Evolutionary conservation across 1,284 basidiomycete species (phyloP), one percentile per base, ranked within the genome.

Genomic region (Rhizoctonia solani): DNA sequence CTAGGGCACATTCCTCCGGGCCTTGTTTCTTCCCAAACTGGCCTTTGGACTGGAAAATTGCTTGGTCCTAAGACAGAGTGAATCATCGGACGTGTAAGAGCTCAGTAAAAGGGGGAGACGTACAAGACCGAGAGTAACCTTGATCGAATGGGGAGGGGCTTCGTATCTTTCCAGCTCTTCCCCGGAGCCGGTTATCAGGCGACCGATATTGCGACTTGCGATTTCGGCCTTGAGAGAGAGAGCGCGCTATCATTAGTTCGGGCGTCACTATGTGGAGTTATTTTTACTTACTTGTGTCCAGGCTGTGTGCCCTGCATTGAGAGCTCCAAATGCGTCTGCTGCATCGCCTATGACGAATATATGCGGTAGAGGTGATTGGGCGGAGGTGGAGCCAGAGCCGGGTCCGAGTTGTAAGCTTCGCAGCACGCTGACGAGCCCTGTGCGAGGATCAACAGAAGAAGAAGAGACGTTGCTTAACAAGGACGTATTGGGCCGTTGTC

Each of bases 401-500:
- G 76, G 73, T 8, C 75, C 77, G 29, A 90, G 75, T 75, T 90
- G 88, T 79, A 89, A 79, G 0, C 85, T 86, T 6, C 81, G 81
- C 27, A 81, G 75, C 11, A 90, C 87, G 61, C 80, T 78, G 23
- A 85, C 82, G 52, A 83, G 78, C n/a, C 79, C 79, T 44, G 78
- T 83, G 8, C 74, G 70, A 0, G 80, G 73, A 58, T 85, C 79
- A 49, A 91, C 79, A 1, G 82, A 80, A 1, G 77, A 72, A 0
- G 84, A 80, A 59, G 85, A 80, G 71, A 87, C 78, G 0, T 74
- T 72, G 29, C 74, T 76, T 27, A 93, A 77, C 42, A 92, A 74
- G 0, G 75, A 78, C 0, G 88, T 87, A 74, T 92, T 90, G 19
- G 89, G 88, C 39, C 77, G 80, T 76, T 91, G 89, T 5, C 90